Percentiles rank a stretch among this genome's conserved stretches.
Evolutionary conservation across 345 rosid genomes (phyloP).

Genomic region (Murraya koenigii): DNA sequence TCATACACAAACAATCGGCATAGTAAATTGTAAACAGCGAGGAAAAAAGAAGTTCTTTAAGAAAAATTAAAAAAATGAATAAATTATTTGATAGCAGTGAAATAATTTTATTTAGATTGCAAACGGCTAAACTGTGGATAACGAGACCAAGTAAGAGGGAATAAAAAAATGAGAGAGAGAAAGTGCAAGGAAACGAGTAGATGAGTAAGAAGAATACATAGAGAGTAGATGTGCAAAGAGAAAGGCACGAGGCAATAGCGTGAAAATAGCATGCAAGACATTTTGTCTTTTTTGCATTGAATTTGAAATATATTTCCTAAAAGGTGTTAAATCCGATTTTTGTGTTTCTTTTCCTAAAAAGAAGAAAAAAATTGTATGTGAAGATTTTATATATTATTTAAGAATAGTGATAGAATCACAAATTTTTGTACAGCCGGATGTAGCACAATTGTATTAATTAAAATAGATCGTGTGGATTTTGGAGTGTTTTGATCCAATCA

Average conservation of each 20-base stretch:
- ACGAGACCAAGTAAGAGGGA: background rate
- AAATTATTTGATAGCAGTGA: too few species aligned
- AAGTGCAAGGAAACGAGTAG: too few species aligned
- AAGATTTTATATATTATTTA: background rate
- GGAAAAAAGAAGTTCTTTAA: too few species aligned
- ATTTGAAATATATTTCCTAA: background rate
- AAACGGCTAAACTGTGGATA: background rate
- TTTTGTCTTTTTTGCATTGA: background rate
- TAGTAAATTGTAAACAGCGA: too few species aligned
- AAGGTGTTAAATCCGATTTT: background rate
- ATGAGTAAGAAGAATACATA: background rate
- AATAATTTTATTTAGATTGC: too few species aligned
- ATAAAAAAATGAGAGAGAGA: background rate
- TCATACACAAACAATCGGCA: too few species aligned
- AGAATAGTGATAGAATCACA: too few species aligned
- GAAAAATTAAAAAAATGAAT: too few species aligned
- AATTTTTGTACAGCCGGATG: too few species aligned
- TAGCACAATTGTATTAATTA: too few species aligned
- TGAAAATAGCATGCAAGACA: background rate
- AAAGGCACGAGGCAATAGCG: background rate
- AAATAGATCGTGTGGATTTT: too few species aligned
- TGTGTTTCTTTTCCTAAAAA: background rate
- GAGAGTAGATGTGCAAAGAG: background rate
- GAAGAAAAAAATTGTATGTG: background rate
- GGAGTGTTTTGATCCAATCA: too few species aligned